phyloP scores from a whole-genome alignment of 768 basidiomycete genomes.

The Glaciozyma martinii region DNA sequence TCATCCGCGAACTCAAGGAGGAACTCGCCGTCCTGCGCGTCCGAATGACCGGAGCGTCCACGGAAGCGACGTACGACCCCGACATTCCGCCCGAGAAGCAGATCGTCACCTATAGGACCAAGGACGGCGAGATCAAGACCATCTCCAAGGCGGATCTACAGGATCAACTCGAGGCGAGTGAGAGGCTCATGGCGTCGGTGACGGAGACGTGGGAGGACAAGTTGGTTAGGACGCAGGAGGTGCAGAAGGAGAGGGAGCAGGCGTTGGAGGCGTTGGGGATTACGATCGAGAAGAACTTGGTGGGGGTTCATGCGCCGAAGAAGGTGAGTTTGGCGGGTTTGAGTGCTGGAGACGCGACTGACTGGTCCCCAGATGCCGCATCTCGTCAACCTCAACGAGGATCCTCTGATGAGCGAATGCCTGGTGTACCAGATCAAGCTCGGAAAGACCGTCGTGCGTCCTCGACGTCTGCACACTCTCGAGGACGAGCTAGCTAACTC shows the following conservation, averaged over 20 bases:
- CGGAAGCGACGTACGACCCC: slow-evolving; percentile 75
- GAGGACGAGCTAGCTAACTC: background rate
- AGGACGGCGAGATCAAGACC: slow-evolving; percentile 86
- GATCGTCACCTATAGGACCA: slow-evolving; percentile 86
- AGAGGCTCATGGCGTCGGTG: slow-evolving; percentile 85
- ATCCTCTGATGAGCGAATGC: slow-evolving; percentile 95
- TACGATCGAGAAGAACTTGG: slow-evolving; percentile 89
- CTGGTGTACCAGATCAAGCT: slow-evolving; percentile 84
- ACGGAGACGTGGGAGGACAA: slow-evolving; percentile 98
- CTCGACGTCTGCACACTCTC: background rate
- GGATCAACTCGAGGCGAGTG: slow-evolving; percentile 89
- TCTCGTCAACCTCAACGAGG: slow-evolving; percentile 67
- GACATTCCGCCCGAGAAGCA: slow-evolving; percentile 86
- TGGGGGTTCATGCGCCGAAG: slow-evolving; percentile 97
- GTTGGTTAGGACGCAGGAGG: slow-evolving; percentile 77
- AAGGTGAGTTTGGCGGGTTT: slow-evolving; percentile 47
- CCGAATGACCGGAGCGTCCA: slow-evolving; percentile 58
- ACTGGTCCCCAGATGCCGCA: slow-evolving; percentile 63
- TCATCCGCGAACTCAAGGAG: slow-evolving; percentile 97
- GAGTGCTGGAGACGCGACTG: slow-evolving; percentile 41
- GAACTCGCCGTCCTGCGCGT: slow-evolving; percentile 89
- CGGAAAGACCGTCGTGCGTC: slow-evolving; percentile 55
- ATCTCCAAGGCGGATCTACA: slow-evolving; percentile 96
- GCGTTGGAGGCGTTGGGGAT: slow-evolving; percentile 96
- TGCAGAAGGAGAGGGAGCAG: slow-evolving; percentile 94